phyloP scores from a whole-genome alignment of 1,139 yeast genomes.

The Taphrina deformans region DNA sequence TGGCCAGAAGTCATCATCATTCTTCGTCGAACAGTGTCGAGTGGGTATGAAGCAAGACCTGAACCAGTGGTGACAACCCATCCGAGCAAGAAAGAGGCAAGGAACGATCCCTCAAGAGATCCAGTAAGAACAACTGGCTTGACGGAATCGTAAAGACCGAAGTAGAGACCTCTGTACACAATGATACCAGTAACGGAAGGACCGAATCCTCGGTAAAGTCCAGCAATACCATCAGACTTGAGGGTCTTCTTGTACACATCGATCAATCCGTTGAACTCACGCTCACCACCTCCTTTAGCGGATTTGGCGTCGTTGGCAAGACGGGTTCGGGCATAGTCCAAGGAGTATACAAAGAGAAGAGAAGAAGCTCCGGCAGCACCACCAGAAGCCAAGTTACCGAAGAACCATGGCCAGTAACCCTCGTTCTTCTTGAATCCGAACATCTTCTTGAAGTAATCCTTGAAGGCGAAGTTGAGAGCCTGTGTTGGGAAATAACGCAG shows the following conservation, averaged over 20 bases:
- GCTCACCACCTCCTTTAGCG: conserved; percentile 66
- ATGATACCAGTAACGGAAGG: conserved; percentile 78
- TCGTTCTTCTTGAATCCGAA: conserved; percentile 71
- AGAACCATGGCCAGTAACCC: conserved; percentile 69
- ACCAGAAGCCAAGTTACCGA: conserved; percentile 81
- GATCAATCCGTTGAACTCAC: conserved; percentile 74
- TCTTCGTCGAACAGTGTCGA: conserved; percentile 82
- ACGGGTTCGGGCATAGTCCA: conserved; percentile 82
- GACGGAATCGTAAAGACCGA: conserved; percentile 76
- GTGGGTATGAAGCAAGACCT: conserved; percentile 77
- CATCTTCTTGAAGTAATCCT: conserved; percentile 75
- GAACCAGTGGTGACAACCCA: conserved; percentile 80
- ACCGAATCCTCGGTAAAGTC: conserved; percentile 81
- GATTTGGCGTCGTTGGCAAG: conserved; percentile 80
- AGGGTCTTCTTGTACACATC: conserved; percentile 77
- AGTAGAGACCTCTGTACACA: conserved; percentile 82
- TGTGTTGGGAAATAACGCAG: conserved; percentile 84
- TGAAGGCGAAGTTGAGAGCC: conserved; percentile 82
- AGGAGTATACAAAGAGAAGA: conserved; percentile 71
- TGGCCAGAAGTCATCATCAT: conserved; percentile 87
- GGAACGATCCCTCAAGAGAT: conserved; percentile 67
- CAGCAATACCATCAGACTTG: conserved; percentile 74
- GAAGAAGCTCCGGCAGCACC: conserved; percentile 82
- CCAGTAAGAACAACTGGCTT: conserved; percentile 75
- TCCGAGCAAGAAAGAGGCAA: conserved; percentile 74